phyloP scores from a whole-genome alignment of 768 basidiomycete genomes.

The Gloeostereum incarnatum region DNA sequence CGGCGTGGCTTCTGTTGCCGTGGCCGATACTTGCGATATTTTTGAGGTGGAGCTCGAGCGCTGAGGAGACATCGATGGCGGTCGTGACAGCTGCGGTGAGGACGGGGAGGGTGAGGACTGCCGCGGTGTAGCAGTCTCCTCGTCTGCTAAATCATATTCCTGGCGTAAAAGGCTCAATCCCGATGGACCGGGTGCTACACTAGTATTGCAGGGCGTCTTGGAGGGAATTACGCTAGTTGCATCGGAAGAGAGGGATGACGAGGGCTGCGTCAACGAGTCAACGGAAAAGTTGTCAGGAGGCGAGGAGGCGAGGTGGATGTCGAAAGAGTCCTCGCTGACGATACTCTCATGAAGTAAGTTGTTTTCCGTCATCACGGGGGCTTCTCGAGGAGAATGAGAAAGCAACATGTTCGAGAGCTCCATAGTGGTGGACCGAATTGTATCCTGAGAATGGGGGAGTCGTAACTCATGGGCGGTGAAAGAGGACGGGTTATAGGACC shows the following conservation, averaged over 20 bases:
- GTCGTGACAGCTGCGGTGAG: too few relatives aligned
- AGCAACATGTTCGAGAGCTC: constrained; percentile 47
- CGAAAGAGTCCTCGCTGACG: too few relatives aligned
- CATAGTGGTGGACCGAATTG: constrained; percentile 60
- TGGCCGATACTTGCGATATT: too few relatives aligned
- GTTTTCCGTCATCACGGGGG: constrained; percentile 2
- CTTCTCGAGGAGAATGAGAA: constrained; percentile 11
- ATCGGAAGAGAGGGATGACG: constrained; percentile 6
- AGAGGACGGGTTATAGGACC: constrained; percentile 32
- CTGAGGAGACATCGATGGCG: too few relatives aligned
- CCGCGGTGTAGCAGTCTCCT: too few relatives aligned
- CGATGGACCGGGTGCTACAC: constrained; percentile 2
- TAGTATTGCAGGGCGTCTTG: too few relatives aligned
- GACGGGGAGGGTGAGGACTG: too few relatives aligned
- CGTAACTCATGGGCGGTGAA: constrained; percentile 11
- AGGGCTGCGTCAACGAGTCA: constrained; percentile 10
- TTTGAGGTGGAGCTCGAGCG: too few relatives aligned
- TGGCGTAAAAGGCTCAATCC: constrained; percentile 4
- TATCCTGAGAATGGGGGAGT: constrained; percentile 47
- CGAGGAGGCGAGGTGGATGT: too few relatives aligned
- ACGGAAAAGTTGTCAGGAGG: constrained; percentile 1
- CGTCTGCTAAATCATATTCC: background rate
- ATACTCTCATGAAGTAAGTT: too few relatives aligned
- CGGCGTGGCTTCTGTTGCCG: background rate
- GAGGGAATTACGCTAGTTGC: too few relatives aligned